Conservation (phyloP, 495 filamentous ascomycete species). For the Aspergillus saccharolyticus region DNA sequence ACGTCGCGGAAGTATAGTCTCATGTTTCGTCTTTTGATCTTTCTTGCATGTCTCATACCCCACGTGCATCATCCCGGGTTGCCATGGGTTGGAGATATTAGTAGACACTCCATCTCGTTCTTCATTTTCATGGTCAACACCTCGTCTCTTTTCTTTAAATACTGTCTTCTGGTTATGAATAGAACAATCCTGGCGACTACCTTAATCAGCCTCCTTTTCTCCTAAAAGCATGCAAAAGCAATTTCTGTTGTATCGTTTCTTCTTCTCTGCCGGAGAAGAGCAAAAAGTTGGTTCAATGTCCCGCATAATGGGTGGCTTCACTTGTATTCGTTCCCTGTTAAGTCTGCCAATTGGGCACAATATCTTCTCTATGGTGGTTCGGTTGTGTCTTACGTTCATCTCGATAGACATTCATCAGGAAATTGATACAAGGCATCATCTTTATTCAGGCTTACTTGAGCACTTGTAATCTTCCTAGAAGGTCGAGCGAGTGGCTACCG, state of each 20-base stretch:
- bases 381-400: background rate
- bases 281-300: background rate
- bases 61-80: slow-evolving; percentile 29
- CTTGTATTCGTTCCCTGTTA: background rate
- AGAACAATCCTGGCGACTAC: background rate
- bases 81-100: slow-evolving; percentile 28
- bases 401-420: background rate
- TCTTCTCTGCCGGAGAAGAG: background rate
- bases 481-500: too few species aligned
- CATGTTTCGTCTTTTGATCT: slow-evolving; percentile 6
- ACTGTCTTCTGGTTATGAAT: slow-evolving; percentile 11
- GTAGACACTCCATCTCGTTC: slow-evolving; percentile 16
- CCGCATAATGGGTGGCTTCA: background rate
- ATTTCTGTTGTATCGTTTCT: background rate
- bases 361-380: too few species aligned
- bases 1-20: slow-evolving; percentile 13
- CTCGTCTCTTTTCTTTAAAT: slow-evolving; percentile 15
- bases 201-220: background rate
- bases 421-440: too few species aligned
- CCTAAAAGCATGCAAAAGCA: background rate
- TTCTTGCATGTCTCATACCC: slow-evolving; percentile 29
- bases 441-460: too few species aligned
- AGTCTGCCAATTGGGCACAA: too few species aligned
- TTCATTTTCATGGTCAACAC: slow-evolving; percentile 23
- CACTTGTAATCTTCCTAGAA: too few species aligned